phyloP scores from a whole-genome alignment of 129 eudicot species.

The Chrysanthemum makinoi region DNA sequence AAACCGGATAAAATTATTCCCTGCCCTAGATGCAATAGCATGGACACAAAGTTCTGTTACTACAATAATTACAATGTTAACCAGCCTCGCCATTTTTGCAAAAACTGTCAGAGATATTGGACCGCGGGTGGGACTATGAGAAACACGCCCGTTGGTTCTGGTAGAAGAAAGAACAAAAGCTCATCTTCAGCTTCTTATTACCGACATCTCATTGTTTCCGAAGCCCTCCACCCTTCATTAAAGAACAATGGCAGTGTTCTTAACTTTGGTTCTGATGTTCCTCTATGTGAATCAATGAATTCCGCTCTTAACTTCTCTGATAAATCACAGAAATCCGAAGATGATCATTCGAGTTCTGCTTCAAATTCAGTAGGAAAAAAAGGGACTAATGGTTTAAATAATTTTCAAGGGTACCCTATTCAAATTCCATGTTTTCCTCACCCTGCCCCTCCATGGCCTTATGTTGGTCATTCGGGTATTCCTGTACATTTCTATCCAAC shows the following conservation, averaged over 20 bases:
- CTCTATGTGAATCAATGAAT: constrained; percentile 57
- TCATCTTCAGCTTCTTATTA: constrained; percentile 33
- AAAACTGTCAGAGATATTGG: constrained; percentile 77
- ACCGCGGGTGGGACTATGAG: constrained; percentile 86
- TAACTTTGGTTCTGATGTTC: constrained; percentile 45
- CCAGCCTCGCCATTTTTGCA: constrained; percentile 85
- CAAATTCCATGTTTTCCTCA: constrained; percentile 34
- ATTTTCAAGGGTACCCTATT: constrained; percentile 33
- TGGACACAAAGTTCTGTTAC: constrained; percentile 87
- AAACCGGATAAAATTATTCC: constrained; percentile 77
- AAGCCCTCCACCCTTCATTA: constrained; percentile 18
- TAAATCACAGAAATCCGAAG: constrained; percentile 30
- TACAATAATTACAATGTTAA: constrained; percentile 74
- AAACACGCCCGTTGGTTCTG: constrained; percentile 78
- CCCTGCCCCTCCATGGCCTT: constrained; percentile 41
- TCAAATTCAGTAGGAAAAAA: constrained; percentile 38
- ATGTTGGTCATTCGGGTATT: constrained; percentile 36
- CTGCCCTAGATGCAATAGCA: constrained; percentile 76
- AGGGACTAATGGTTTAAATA: constrained; percentile 10
- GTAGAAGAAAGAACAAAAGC: constrained; percentile 72
- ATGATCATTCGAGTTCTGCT: constrained; percentile 26
- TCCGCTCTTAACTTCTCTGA: constrained; percentile 40
- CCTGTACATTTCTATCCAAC: constrained; percentile 40
- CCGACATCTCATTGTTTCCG: constrained; percentile 38
- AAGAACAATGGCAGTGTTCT: constrained; percentile 37